These are phyloP conservation scores for Mucor lusitanicus DNA, from an alignment of 371 early-diverging fungal species.

Conservation along the genomic window DNA sequence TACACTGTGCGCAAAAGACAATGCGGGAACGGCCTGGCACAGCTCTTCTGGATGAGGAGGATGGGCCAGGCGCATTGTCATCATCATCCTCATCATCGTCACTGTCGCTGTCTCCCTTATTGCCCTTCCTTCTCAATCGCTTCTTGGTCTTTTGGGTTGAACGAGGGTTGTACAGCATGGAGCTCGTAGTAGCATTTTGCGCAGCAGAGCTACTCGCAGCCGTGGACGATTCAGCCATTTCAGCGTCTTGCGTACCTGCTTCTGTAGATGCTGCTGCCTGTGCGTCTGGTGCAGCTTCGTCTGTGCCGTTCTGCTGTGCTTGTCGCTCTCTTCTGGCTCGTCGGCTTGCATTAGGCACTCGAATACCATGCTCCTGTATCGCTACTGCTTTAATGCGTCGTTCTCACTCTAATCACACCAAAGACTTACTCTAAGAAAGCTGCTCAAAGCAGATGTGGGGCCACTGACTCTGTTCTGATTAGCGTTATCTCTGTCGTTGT, in stretches of 20 bases:
- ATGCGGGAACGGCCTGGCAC: conserved; percentile 42
- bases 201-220: conserved; percentile 12
- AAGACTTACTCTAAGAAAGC: conserved; percentile 57
- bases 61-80: conserved; percentile 30
- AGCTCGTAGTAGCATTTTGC: conserved; percentile 8
- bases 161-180: background rate
- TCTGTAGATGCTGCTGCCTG: conserved; percentile 13
- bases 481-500: background rate
- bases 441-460: conserved; percentile 71
- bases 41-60: conserved; percentile 28
- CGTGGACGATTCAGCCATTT: conserved; percentile 15
- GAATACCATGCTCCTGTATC: conserved; percentile 70
- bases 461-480: conserved; percentile 56
- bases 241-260: background rate
- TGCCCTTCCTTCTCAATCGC: conserved; percentile 35
- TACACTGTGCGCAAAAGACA: conserved; percentile 65
- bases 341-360: conserved; percentile 50
- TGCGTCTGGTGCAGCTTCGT: conserved; percentile 14
- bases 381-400: background rate
- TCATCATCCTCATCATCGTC: conserved; percentile 42
- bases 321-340: conserved; percentile 20
- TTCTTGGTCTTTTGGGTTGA: background rate
- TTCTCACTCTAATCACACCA: background rate
- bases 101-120: background rate
- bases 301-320: background rate